Percentiles rank a stretch among this genome's conserved stretches.
These are phyloP conservation scores for Lentinula novae-zelandiae DNA, from an alignment of 1,284 basidiomycete genomes.

Conservation along the genomic window DNA sequence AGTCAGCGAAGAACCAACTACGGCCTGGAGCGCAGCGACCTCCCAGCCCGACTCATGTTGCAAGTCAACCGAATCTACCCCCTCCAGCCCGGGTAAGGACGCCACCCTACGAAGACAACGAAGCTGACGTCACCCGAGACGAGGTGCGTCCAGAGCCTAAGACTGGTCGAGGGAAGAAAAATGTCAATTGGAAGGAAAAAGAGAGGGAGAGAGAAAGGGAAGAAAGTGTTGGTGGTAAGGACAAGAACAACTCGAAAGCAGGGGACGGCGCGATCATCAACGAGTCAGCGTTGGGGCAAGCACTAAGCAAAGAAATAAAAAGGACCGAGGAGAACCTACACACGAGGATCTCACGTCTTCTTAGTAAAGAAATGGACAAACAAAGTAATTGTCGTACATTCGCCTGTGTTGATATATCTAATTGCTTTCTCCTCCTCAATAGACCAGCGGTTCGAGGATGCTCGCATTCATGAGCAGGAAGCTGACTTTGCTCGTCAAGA, in stretches of 20 bases:
- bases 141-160: conserved; percentile 48
- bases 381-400: conserved; percentile 50
- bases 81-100: conserved; percentile 48
- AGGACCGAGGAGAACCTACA: conserved; percentile 79
- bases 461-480: conserved; percentile 67
- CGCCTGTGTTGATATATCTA: neutral
- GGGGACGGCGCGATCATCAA: conserved; percentile 40
- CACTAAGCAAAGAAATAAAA: conserved; percentile 68
- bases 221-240: conserved; percentile 35
- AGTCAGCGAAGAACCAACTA: neutral
- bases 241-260: conserved; percentile 46
- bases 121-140: conserved; percentile 57
- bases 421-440: conserved; percentile 1
- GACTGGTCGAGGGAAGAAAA: conserved; percentile 11
- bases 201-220: conserved; percentile 3
- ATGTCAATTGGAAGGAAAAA: conserved; percentile 6
- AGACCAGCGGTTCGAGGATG: conserved; percentile 81
- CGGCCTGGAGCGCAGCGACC: neutral
- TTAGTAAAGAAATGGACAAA: conserved; percentile 83
- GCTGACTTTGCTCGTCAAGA: conserved; percentile 80
- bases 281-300: conserved; percentile 50
- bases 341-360: conserved; percentile 65
- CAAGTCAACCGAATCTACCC: conserved; percentile 24
- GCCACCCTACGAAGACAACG: conserved; percentile 70
- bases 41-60: conserved; percentile 3